Percentiles rank a stretch among this genome's conserved stretches.
Conservation (phyloP, 169 alveolate genomes). For the Besnoitia besnoiti region DNA sequence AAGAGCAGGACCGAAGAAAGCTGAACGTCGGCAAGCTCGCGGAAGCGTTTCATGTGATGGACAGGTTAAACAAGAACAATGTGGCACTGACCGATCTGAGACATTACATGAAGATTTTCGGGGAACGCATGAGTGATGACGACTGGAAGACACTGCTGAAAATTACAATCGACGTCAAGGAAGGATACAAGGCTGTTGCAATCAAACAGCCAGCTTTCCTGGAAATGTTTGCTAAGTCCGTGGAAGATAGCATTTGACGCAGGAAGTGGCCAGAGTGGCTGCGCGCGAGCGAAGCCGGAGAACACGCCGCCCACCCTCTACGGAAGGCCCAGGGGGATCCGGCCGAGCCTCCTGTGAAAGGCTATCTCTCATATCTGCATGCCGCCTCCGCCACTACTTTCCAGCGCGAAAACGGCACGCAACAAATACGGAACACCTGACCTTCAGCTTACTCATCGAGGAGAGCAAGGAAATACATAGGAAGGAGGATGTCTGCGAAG, state of each 20-base stretch:
- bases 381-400: too few relatives aligned
- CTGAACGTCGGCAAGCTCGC: background rate
- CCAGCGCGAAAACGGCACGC: too few relatives aligned
- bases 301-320: too few relatives aligned
- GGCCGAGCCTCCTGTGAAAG: too few relatives aligned
- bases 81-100: background rate
- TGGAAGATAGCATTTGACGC: background rate
- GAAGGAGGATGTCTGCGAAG: too few relatives aligned
- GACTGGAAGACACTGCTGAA: background rate
- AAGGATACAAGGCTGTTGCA: background rate
- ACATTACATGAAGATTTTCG: background rate
- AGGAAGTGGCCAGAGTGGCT: background rate
- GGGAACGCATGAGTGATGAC: conserved; percentile 11
- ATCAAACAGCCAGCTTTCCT: background rate
- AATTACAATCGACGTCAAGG: background rate
- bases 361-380: too few relatives aligned
- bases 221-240: background rate
- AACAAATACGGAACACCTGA: too few relatives aligned
- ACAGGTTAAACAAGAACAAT: background rate
- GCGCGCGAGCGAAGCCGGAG: too few relatives aligned
- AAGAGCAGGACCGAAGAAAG: background rate
- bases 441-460: too few relatives aligned
- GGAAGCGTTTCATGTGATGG: conserved; percentile 7
- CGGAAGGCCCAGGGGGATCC: too few relatives aligned
- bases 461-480: too few relatives aligned